Base-by-base conservation (phyloP, 2,329 filamentous ascomycete species). In the Fusarium tanahbumbuense region DNA sequence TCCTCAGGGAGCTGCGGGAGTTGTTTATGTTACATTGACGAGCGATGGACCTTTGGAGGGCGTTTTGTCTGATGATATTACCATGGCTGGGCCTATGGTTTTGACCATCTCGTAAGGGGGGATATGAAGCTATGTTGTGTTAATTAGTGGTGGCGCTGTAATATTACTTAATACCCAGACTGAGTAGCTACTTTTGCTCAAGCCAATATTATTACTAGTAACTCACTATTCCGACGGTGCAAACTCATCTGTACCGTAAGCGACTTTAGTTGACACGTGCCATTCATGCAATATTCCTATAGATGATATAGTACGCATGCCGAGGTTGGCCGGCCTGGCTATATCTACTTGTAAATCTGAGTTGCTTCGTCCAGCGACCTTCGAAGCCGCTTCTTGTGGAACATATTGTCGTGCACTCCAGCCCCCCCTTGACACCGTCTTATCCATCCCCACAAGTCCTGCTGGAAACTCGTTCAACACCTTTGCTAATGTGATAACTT, bases 11-110 rank as follows among this genome's bases (percentile, higher is more conserved):
- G 79, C 92, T 45, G 82, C 84, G 11, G 91, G 91, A 48, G 83
- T 92, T 68, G 87, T 88, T 52, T 93, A 92, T 80, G 84, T 93
- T 74, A 88, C 89, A 74, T 83, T 93, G 71, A 87, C 90, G 58
- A 91, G 77, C 73, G 76, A 77, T 30, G 83, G 80, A 3, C 87
- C 87, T 20, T 75, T 83, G 30, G 81, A 80, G 23, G 87, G 86
- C 37, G 78, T 83, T 40, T 76, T 91, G 66, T 86, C 84, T 5
- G 89, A 92, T 78, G 86, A 85, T 57, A 89, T 90, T 72, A 88
- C 89, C 49, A 81, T 92, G 70, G 90, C 91, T 72, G 91, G 89
- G 3, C 87, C 88, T 49, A 85, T 89, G 82, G 85, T 88, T 55
- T 80, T 90, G 78, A 80, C 83, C 50, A 77, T 88, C 48, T 85